Evolutionary conservation across 371 early-diverging fungal species (phyloP), one percentile per base, ranked within the genome.

Genomic region (Parasitella parasitica): DNA sequence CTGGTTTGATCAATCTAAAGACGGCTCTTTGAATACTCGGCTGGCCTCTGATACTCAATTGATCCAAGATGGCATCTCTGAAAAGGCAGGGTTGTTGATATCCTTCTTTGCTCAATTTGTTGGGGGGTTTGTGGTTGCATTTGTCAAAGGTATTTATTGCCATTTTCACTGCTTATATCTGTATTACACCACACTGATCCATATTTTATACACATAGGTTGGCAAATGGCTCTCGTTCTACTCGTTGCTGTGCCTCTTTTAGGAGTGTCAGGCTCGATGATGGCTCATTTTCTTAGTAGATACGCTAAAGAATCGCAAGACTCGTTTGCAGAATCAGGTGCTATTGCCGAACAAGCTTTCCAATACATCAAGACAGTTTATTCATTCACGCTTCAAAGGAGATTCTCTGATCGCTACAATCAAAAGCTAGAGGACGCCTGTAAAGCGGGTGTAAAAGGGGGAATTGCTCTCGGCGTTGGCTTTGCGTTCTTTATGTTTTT

Each of bases 321-420:
- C 30, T 36, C 69, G 15, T 76, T 76, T 64, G 79, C 76, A 39
- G 72, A 72, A 39, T 74, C 79, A 4, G 76, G 79, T 15, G 57
- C 74, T 2, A 64, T 78, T 27, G 79, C 74, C 24, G 76, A 78
- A 52, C 79, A 98, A 68, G 92, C 86, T 0, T 80, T 98, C 54
- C 71, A 89, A 6, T 82, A 87, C 26, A 91, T 97, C 52, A 87
- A 95, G 49, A 97, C 97, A 3, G 91, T 96, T 24, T 86, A 84
- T 43, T 84, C 96, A 0, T 96, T 96, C 75, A 88, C 88, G 52
- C 84, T 86, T 15, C 91, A 94, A 71, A 70, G 80, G 22, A 86
- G 90, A 7, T 86, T 91, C 63, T 64, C 82, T 13, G 61, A 70
- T 4, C 73, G 83, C 22, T 98, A 93, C 74, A 71, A 75, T 24